phyloP scores from a whole-genome alignment of 1,284 basidiomycete genomes.

The Pulveroboletus sp. region DNA sequence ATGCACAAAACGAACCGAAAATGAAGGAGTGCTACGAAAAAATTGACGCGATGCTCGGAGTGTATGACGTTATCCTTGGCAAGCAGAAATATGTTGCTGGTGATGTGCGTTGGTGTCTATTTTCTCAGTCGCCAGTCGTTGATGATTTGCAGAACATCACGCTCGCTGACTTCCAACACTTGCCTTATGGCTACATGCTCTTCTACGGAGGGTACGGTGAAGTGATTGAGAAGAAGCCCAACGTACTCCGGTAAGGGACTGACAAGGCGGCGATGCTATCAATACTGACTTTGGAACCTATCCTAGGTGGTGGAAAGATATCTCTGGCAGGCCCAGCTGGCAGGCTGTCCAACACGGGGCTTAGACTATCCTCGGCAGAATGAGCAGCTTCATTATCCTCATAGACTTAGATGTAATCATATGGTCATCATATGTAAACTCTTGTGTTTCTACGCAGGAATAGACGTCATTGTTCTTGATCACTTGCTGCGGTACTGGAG shows the following conservation, averaged over 20 bases:
- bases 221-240: constrained; percentile 17
- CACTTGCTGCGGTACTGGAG: background rate
- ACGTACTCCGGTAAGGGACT: constrained; percentile 24
- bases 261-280: background rate
- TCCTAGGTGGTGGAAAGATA: too few species aligned
- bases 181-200: too few species aligned
- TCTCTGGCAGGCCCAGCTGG: too few species aligned
- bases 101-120: constrained; percentile 15
- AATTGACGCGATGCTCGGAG: constrained; percentile 37
- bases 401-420: background rate
- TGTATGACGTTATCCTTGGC: constrained; percentile 43
- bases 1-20: constrained; percentile 23
- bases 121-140: too few species aligned
- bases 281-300: constrained; percentile 3
- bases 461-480: background rate
- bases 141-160: too few species aligned
- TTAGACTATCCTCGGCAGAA: background rate
- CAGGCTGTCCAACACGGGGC: background rate
- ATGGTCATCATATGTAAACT: too few species aligned
- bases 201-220: background rate
- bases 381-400: too few species aligned
- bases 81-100: constrained; percentile 50
- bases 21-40: constrained; percentile 23
- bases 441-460: background rate
- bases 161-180: too few species aligned